phyloP scores from a whole-genome alignment of 2,329 filamentous ascomycete species.

The Venturiaceae sp. region DNA sequence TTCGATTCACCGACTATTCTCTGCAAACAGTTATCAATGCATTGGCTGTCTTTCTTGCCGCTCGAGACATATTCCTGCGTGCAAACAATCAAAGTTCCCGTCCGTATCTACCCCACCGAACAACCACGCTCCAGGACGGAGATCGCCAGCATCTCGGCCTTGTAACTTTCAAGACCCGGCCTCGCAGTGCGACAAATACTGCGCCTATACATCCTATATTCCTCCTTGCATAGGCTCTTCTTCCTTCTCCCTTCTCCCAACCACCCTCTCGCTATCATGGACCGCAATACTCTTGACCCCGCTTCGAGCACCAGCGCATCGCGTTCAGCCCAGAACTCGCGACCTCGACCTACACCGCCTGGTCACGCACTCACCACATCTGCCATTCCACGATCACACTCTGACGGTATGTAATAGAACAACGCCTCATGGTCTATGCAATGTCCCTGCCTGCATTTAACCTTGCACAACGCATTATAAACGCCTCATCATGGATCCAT shows the following conservation, averaged over 20 bases:
- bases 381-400: background rate
- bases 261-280: background rate
- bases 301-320: background rate
- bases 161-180: too few species aligned
- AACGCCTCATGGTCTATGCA: background rate
- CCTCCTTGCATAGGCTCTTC: background rate
- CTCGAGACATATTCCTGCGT: background rate
- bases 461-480: background rate
- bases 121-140: background rate
- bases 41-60: too few species aligned
- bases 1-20: background rate
- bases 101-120: background rate
- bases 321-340: background rate
- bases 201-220: background rate
- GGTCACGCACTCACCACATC: background rate
- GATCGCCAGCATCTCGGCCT: background rate
- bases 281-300: background rate
- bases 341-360: background rate
- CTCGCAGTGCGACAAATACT: background rate
- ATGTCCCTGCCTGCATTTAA: background rate
- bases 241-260: background rate
- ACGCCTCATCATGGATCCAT: constrained; percentile 1
- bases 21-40: too few species aligned
- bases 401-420: background rate
- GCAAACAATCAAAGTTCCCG: background rate